Evolutionary conservation across 2,329 filamentous ascomycete genomes (phyloP).

Genomic region (Neofusicoccum parvum): DNA sequence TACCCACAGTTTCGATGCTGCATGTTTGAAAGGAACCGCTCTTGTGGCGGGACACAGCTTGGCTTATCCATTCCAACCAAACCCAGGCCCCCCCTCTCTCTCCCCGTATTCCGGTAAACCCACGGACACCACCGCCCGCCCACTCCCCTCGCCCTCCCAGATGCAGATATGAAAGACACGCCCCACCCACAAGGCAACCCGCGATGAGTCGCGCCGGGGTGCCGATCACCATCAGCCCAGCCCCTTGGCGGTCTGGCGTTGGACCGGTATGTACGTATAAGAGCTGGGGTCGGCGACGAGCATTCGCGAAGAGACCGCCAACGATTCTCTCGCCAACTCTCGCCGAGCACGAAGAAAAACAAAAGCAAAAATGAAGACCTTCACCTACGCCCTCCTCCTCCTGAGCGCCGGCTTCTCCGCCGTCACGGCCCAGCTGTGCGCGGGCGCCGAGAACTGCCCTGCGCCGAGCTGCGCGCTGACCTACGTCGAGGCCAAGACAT

Average conservation of each 20-base stretch:
- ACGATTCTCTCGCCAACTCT: neutral
- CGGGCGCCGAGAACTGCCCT: neutral
- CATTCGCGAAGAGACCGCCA: too few relatives aligned
- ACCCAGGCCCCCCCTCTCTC: neutral
- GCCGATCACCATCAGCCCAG: neutral
- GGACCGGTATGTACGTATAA: too few relatives aligned
- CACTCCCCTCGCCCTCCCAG: too few relatives aligned
- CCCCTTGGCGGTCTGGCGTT: neutral
- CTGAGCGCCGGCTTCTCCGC: neutral
- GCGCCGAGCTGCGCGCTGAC: neutral
- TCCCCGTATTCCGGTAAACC: neutral
- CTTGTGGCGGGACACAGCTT: too few relatives aligned
- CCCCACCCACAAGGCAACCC: neutral
- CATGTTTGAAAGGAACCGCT: too few relatives aligned
- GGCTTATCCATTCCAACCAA: too few relatives aligned
- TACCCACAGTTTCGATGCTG: too few relatives aligned
- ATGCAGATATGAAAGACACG: too few relatives aligned
- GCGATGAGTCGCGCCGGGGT: neutral
- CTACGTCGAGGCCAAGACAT: neutral
- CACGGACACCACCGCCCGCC: too few relatives aligned
- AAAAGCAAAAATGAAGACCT: neutral
- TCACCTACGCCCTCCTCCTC: neutral
- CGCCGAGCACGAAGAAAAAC: neutral
- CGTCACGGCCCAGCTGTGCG: neutral
- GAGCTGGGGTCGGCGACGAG: too few relatives aligned